phyloP scores from a whole-genome alignment of 2,329 filamentous ascomycete genomes.

The Blastomyces percursus region DNA sequence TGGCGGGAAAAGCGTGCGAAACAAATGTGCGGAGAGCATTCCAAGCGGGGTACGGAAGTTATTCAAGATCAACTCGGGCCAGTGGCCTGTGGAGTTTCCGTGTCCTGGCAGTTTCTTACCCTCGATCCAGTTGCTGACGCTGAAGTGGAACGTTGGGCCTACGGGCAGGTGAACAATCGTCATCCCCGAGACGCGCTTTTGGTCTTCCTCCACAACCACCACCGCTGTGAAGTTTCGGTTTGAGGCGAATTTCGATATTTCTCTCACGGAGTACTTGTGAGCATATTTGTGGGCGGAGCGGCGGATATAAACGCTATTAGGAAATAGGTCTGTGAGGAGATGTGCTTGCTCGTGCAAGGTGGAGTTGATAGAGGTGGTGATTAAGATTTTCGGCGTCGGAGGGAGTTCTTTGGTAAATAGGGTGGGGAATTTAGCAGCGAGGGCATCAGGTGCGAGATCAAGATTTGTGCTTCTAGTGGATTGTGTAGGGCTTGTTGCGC shows the following conservation, averaged over 20 bases:
- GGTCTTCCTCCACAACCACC: constrained; percentile 76
- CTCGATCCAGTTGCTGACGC: constrained; percentile 80
- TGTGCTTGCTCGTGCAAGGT: constrained; percentile 75
- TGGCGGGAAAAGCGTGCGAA: constrained; percentile 68
- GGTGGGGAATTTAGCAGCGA: constrained; percentile 50
- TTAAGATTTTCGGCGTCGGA: constrained; percentile 67
- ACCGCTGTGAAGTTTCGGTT: constrained; percentile 77
- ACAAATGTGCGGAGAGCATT: constrained; percentile 73
- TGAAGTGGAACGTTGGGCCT: constrained; percentile 89
- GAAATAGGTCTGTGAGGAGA: constrained; percentile 70
- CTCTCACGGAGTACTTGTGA: constrained; percentile 83
- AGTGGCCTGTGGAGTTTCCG: constrained; percentile 79
- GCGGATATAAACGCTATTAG: constrained; percentile 68
- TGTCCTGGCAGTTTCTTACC: constrained; percentile 81
- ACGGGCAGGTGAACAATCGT: constrained; percentile 73
- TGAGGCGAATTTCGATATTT: constrained; percentile 76
- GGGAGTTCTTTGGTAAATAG: constrained; percentile 45
- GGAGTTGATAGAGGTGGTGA: constrained; percentile 84
- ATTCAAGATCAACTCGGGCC: constrained; percentile 81
- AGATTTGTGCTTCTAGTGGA: constrained; percentile 50
- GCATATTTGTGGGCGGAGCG: constrained; percentile 72
- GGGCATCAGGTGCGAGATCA: constrained; percentile 48
- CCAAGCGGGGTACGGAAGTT: constrained; percentile 92
- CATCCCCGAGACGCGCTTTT: constrained; percentile 70
- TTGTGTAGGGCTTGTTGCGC: constrained; percentile 45